Base-by-base conservation (phyloP, 176 grass and related monocot genomes). In the Hordeum vulgare region DNA sequence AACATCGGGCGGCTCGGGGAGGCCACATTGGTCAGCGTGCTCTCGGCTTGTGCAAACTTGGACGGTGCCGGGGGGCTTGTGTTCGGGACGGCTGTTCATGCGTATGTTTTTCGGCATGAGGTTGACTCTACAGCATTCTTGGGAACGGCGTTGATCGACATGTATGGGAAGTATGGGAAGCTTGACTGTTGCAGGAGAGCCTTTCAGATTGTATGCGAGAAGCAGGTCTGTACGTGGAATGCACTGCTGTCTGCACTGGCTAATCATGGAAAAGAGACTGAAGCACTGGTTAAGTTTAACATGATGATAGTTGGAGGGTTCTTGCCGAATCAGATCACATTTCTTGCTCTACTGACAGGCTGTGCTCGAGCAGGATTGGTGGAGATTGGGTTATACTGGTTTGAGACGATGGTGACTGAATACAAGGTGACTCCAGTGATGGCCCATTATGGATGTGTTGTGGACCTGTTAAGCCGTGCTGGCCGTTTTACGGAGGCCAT, bases 371-470 rank as follows among this genome's bases (percentile, higher is more conserved):
- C 78, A 11, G 88, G 86, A 15, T 61, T 94, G 63, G 94, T 92
- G 72, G 85, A 92, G 12, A 28, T 60, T 45, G 94, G 94, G 14
- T 83, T 97, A 54, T 29, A 76, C 81, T 91, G 77, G 85, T 92
- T 97, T 2, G 25, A 90, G 18, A 23, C 29, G 1, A 90, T 94
- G 90, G 45, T 76, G 42, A 21, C 37, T 5, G 81, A 90, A 53
- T 80, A 87, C 54, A 77, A 80, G 81, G 29, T 94, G 49, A 36
- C 70, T 53, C 94, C n/a, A n/a, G 31, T 75, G 81, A 94, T 94
- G 92, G 77, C 85, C 67, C 92, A 94, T 90, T 94, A 92, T 42
- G 92, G 92, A n/a, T 97, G 92, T 69, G 68, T 92, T 10, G 92
- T 94, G 29, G 88, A 97, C 62, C 61, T 97, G 18, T 74, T 97